Base-by-base conservation (phyloP, 2,329 filamentous ascomycete genomes). In the Penicillium sp. region DNA sequence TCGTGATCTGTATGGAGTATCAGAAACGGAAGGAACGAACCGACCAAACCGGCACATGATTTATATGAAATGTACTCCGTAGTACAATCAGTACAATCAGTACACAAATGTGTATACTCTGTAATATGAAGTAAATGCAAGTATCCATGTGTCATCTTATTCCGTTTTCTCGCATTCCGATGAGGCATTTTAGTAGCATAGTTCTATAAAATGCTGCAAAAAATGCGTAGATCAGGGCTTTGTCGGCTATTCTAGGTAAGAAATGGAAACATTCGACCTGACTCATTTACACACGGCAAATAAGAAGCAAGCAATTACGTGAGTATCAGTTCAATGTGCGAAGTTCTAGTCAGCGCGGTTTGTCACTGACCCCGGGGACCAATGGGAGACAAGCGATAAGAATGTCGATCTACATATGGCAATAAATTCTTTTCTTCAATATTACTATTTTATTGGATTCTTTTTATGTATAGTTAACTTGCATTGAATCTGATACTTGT, bases 371-470 rank as follows among this genome's bases (percentile, higher is more conserved):
- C 21, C 10, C 11, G 1, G 38, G 32, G 42, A 27, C 68, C 68
- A 71, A 71, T 70, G 39, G 66, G 45, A 16, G 9, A 1, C 0
- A 18, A 1, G 13, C 61, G 68, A 71, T 71, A 71, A 70, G 68
- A 24, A 56, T 48, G 55, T 57, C 55, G 53, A 60, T 62, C 57
- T 43, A 45, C 40, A 11, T 29, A 34, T 39, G 24, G 24, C 24
- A 39, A 21, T 36, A 36, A 9, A 11, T 41, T 42, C 34, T 48
- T 51, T 8, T 16, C 36, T 34, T 21, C 41, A 31, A 43, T 18
- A 31, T 49, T 13, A 24, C 46, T 32, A 43, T 36, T 48, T 31
- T 31, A 16, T 36, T 36, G 14, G 34, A 36, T 36, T 36, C 34
- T 36, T 36, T 36, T 36, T 36, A 36, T 7, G 11, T 36, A n/a